Evolutionary conservation across 306 rosid species (phyloP).

Genomic region (Casuarina equisetifolia): DNA sequence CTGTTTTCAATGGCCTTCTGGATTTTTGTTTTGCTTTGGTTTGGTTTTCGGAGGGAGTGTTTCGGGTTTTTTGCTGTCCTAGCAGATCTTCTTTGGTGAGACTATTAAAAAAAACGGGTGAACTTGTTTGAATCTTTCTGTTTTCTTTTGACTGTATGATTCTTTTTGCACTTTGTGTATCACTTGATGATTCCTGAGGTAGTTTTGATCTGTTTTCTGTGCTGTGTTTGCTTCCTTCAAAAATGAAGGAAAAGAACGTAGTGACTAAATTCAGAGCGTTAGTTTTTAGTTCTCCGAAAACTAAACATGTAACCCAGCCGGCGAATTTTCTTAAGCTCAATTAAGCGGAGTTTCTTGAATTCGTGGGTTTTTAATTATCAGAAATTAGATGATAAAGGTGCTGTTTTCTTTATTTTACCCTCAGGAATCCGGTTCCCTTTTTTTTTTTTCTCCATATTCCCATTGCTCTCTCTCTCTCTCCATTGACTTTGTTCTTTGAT

Average conservation of each 20-base stretch:
- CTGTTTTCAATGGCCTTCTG: not conserved
- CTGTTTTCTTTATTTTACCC: not conserved
- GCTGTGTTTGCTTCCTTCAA: slow-evolving; percentile 6
- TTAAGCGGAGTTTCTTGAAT: not conserved
- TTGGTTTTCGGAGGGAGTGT: not conserved
- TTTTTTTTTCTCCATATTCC: not conserved
- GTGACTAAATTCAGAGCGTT: slow-evolving; percentile 4
- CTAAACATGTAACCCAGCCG: not conserved
- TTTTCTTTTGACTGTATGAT: not conserved
- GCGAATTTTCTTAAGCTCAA: not conserved
- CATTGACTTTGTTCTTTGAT: not conserved
- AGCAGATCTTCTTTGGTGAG: slow-evolving; percentile 7
- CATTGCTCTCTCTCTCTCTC: not conserved
- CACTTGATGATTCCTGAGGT: not conserved
- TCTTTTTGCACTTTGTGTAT: slow-evolving; percentile 5
- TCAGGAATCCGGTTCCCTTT: not conserved
- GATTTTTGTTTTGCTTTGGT: not conserved
- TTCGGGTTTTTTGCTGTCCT: slow-evolving; percentile 1
- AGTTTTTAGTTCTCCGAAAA: not conserved
- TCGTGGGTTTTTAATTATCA: not conserved
- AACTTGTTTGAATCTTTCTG: slow-evolving; percentile 4
- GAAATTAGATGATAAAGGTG: not conserved
- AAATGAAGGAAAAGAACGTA: not conserved
- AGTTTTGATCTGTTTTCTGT: slow-evolving; percentile 7
- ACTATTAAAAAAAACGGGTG: not conserved